Conservation (phyloP, 2,329 filamentous ascomycete genomes). For the Allantophomopsis cytisporea region DNA sequence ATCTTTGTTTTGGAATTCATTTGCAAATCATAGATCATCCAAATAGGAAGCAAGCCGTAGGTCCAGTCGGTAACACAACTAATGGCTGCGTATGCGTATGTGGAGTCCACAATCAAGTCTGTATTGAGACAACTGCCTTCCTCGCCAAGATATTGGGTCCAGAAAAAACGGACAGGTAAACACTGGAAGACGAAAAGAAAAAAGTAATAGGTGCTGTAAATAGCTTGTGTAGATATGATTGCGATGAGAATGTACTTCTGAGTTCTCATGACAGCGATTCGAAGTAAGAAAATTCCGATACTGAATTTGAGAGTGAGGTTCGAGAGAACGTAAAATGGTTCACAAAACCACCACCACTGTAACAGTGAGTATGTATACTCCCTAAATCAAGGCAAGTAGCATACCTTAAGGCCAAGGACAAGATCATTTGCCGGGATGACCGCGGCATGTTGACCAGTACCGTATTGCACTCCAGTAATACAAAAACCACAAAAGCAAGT, state of each 20-base stretch:
- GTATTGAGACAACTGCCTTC: constrained; percentile 25
- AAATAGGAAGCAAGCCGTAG: constrained; percentile 33
- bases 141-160: constrained; percentile 24
- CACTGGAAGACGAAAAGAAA: constrained; percentile 36
- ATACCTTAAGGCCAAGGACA: constrained; percentile 7
- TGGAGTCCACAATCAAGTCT: constrained; percentile 25
- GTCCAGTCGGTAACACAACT: constrained; percentile 31
- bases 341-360: constrained; percentile 13
- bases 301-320: constrained; percentile 25
- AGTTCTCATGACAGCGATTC: constrained; percentile 20
- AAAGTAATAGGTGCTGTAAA: constrained; percentile 26
- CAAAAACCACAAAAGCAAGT: constrained; percentile 6
- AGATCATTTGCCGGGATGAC: constrained; percentile 3
- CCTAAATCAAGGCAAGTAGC: neutral
- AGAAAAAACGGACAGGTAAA: constrained; percentile 32
- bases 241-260: constrained; percentile 23
- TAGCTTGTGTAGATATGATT: constrained; percentile 18
- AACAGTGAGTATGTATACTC: neutral
- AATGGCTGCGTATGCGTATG: constrained; percentile 30
- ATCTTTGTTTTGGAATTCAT: constrained; percentile 32
- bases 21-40: constrained; percentile 34
- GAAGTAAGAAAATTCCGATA: constrained; percentile 26
- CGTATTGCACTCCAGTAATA: constrained; percentile 7
- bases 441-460: constrained; percentile 9
- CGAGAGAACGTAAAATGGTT: constrained; percentile 24